phyloP scores from a whole-genome alignment of 352 stramenopile species.

The Globisporangium barbulae region DNA sequence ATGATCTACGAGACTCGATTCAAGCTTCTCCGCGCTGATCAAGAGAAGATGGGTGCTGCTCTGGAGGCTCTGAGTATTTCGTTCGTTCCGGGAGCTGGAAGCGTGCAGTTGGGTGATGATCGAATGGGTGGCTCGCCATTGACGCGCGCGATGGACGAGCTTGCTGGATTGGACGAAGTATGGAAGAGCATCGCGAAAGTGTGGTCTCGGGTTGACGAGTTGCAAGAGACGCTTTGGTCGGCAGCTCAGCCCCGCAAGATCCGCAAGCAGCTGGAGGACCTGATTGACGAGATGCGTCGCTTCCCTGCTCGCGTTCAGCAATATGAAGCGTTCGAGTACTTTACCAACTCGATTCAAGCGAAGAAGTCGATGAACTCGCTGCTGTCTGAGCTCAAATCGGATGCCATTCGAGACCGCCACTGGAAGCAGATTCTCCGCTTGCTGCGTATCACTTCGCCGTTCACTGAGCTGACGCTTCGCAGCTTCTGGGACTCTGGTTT shows the following conservation, averaged over 20 bases:
- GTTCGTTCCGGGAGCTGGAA: conserved; percentile 40
- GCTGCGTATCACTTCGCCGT: conserved; percentile 91
- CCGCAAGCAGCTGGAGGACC: conserved; percentile 94
- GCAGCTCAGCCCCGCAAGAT: conserved; percentile 94
- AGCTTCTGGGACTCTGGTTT: conserved; percentile 97
- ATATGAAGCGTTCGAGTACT: conserved; percentile 97
- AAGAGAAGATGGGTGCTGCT: conserved; percentile 93
- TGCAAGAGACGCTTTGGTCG: conserved; percentile 95
- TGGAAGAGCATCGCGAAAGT: conserved; percentile 95
- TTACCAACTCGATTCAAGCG: conserved; percentile 91
- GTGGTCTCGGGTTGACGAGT: conserved; percentile 81
- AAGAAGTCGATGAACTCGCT: conserved; percentile 94
- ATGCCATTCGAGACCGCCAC: conserved; percentile 98
- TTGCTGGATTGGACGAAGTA: conserved; percentile 96
- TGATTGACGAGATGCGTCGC: conserved; percentile 95
- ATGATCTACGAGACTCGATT: conserved; percentile 84
- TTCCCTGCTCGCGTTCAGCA: conserved; percentile 96
- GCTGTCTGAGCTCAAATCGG: conserved; percentile 97
- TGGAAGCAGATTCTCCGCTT: conserved; percentile 97
- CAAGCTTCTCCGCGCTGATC: conserved; percentile 86
- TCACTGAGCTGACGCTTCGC: conserved; percentile 95
- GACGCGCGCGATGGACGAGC: conserved; percentile 85
- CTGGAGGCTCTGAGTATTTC: conserved; percentile 95
- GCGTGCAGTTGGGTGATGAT: conserved; percentile 66
- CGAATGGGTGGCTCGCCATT: conserved; percentile 70